Conservation (phyloP, 2,329 filamentous ascomycete species). For the Aaosphaeria arxii region DNA sequence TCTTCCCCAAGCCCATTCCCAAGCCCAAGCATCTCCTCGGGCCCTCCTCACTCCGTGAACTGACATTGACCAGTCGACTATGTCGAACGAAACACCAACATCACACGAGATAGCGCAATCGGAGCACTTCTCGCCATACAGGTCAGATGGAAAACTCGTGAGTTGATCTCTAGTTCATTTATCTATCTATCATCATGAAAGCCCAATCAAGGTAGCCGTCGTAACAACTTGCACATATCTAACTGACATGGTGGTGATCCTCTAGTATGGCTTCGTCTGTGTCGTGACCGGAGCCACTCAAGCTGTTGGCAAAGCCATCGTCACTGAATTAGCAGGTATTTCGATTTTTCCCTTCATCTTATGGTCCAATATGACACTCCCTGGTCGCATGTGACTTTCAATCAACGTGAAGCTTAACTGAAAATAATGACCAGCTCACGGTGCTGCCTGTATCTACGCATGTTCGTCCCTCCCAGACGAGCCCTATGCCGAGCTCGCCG, state of each 20-base stretch:
- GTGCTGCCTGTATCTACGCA: conserved; percentile 62
- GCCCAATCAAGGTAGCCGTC: neutral
- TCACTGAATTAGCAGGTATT: conserved; percentile 56
- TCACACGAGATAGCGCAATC: conserved; percentile 29
- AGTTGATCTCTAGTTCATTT: conserved; percentile 14
- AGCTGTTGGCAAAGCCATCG: conserved; percentile 59
- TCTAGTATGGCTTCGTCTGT: conserved; percentile 62
- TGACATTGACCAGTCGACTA: no score
- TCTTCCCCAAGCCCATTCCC: no score
- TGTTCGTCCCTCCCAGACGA: conserved; percentile 47
- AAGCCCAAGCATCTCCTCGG: no score
- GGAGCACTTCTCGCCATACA: conserved; percentile 56
- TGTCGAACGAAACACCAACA: neutral
- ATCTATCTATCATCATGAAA: neutral
- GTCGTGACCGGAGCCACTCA: conserved; percentile 62
- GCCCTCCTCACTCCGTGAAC: no score
- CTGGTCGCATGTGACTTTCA: neutral
- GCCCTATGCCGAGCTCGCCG: conserved; percentile 42
- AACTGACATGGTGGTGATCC: neutral
- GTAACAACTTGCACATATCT: neutral
- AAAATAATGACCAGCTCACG: conserved; percentile 49
- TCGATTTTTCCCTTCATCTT: neutral
- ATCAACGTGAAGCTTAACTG: neutral
- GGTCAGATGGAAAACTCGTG: conserved; percentile 57
- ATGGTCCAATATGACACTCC: neutral